These are phyloP conservation scores for Vaccinium myrtillus DNA, from an alignment of 148 eudicot genomes.

Conservation along the genomic window DNA sequence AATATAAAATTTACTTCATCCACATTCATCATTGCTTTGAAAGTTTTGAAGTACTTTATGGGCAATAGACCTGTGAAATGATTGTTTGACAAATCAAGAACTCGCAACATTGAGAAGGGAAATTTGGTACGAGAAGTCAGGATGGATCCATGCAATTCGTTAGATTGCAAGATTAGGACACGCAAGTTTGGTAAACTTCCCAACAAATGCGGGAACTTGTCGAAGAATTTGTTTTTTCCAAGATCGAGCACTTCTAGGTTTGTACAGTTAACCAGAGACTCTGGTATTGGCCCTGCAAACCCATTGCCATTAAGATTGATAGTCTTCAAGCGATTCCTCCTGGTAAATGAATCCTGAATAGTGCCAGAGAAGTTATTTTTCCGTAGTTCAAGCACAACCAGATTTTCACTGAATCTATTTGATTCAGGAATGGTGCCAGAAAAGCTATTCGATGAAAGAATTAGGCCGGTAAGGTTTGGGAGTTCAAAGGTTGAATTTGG, in stretches of 20 bases:
- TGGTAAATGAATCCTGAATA: neutral
- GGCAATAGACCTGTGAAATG: neutral
- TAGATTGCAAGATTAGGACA: neutral
- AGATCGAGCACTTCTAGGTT: neutral
- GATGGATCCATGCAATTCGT: neutral
- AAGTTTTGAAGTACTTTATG: neutral
- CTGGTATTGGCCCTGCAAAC: neutral
- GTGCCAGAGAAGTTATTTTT: neutral
- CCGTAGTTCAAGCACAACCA: neutral
- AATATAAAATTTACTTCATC: neutral
- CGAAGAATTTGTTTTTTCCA: neutral
- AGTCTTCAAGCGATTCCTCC: neutral
- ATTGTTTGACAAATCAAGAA: neutral
- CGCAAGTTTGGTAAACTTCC: neutral
- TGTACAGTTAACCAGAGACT: neutral
- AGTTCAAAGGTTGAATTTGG: neutral
- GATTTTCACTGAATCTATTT: neutral
- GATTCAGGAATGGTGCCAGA: neutral
- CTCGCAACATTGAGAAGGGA: neutral
- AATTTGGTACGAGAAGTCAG: neutral
- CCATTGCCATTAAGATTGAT: neutral
- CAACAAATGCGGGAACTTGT: neutral
- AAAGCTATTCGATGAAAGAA: neutral
- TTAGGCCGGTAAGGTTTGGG: neutral
- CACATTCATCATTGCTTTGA: neutral